These are phyloP conservation scores for Yamadazyma endophytica DNA, from an alignment of 805 yeast species.

Conservation along the genomic window DNA sequence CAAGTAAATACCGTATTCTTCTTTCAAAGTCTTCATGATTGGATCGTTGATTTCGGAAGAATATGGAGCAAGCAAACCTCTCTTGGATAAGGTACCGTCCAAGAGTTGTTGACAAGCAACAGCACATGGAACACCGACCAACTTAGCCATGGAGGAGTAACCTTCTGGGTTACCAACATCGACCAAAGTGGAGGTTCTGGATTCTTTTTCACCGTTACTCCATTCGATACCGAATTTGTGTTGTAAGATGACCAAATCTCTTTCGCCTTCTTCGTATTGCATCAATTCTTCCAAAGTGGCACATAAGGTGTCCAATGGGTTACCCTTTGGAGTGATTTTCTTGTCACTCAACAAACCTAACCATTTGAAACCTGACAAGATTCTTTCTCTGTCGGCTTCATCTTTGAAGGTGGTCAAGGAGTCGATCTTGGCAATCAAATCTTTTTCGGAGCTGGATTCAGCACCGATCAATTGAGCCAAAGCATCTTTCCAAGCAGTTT, in stretches of 20 bases:
- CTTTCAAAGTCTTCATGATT: conserved; percentile 86
- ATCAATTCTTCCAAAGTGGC: conserved; percentile 92
- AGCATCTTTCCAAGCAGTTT: conserved; percentile 85
- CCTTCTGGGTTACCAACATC: conserved; percentile 87
- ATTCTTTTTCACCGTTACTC: conserved; percentile 88
- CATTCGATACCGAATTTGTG: conserved; percentile 97
- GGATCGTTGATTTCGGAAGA: conserved; percentile 87
- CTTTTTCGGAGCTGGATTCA: conserved; percentile 62
- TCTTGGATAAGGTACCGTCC: conserved; percentile 67
- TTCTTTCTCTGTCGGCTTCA: conserved; percentile 79
- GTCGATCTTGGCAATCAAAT: conserved; percentile 71
- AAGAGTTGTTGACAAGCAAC: conserved; percentile 87
- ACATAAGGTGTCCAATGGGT: conserved; percentile 93
- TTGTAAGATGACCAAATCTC: conserved; percentile 92
- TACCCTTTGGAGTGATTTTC: conserved; percentile 81
- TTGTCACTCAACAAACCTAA: conserved; percentile 83
- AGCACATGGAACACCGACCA: conserved; percentile 98
- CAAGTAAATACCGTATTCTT: conserved; percentile 80
- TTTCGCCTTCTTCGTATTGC: conserved; percentile 95
- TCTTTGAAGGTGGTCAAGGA: conserved; percentile 76
- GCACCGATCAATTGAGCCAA: conserved; percentile 73
- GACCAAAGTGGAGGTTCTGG: conserved; percentile 92
- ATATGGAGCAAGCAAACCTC: conserved; percentile 91
- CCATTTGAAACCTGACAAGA: conserved; percentile 88
- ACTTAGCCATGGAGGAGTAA: conserved; percentile 97